Percentiles rank a stretch among this genome's conserved stretches.
Conservation (phyloP, 371 early-diverging fungal species). For the Syncephalastrum racemosum region DNA sequence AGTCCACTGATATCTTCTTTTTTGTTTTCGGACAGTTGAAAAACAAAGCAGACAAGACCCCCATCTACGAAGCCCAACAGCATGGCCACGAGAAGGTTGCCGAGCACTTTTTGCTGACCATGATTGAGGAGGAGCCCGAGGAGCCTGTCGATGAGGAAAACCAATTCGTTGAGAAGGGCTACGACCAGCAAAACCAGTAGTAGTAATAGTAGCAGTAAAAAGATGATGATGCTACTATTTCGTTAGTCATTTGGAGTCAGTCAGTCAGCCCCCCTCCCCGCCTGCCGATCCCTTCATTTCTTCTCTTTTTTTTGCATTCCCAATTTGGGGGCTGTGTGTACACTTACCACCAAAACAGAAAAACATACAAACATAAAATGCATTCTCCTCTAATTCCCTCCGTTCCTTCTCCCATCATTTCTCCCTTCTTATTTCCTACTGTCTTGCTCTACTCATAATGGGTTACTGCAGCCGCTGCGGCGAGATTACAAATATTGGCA, state of each 20-base stretch:
- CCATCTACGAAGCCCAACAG: slow-evolving; percentile 69
- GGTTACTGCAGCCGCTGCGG: slow-evolving; percentile 63
- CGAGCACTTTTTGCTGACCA: slow-evolving; percentile 60
- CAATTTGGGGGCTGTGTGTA: slow-evolving; percentile 12
- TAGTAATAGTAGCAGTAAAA: neutral
- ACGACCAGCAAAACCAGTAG: slow-evolving; percentile 9
- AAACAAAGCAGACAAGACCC: slow-evolving; percentile 58
- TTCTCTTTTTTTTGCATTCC: slow-evolving; percentile 5
- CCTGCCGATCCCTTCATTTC: neutral
- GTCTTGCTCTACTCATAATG: slow-evolving; percentile 23
- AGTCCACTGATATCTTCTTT: neutral
- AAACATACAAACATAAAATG: neutral
- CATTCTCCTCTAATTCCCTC: slow-evolving; percentile 11
- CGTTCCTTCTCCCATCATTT: slow-evolving; percentile 10
- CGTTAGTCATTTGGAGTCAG: neutral
- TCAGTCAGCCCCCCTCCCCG: neutral
- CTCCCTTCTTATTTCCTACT: slow-evolving; percentile 9
- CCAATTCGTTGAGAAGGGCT: slow-evolving; percentile 45
- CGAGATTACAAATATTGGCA: slow-evolving; percentile 48
- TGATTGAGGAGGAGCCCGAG: slow-evolving; percentile 55
- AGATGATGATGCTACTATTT: neutral
- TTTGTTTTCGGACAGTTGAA: slow-evolving; percentile 46
- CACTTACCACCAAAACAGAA: slow-evolving; percentile 6
- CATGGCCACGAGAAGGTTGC: slow-evolving; percentile 64
- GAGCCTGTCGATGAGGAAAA: slow-evolving; percentile 51